Conservation (phyloP, 2,329 filamentous ascomycete species). For the Pyrenophora seminiperda region DNA sequence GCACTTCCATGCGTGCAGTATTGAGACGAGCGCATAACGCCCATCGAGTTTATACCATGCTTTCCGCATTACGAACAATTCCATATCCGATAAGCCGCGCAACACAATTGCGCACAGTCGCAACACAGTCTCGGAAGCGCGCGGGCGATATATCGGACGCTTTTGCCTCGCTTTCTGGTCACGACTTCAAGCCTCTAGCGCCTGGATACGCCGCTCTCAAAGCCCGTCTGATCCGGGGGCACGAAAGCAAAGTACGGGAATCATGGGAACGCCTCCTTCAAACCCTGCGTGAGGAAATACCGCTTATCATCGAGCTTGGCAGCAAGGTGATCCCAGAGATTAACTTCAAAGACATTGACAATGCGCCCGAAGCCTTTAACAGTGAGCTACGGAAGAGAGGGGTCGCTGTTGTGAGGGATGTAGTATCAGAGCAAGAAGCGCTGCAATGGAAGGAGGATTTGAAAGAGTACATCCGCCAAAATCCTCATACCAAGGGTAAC, state of each 20-base stretch:
- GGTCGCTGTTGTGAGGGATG: conserved; percentile 55
- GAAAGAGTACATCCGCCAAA: conserved; percentile 52
- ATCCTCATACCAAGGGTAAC: conserved; percentile 52
- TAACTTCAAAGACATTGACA: conserved; percentile 53
- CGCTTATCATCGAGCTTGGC: conserved; percentile 50
- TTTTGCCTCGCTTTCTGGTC: conserved; percentile 56
- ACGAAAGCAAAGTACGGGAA: conserved; percentile 54
- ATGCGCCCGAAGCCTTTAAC: conserved; percentile 61
- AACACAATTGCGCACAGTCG: conserved; percentile 34
- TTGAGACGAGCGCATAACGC: conserved; percentile 1
- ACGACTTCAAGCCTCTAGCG: conserved; percentile 52
- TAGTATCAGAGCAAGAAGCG: conserved; percentile 52
- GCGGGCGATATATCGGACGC: conserved; percentile 58
- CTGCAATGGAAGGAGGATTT: conserved; percentile 53
- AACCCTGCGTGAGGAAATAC: conserved; percentile 52
- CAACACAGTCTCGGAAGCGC: conserved; percentile 49
- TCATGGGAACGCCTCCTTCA: conserved; percentile 55
- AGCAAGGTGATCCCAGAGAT: conserved; percentile 54
- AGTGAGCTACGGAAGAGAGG: conserved; percentile 63
- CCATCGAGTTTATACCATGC: conserved; percentile 29
- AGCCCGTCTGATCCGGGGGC: conserved; percentile 50
- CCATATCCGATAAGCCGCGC: conserved; percentile 29
- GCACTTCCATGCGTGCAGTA: conserved; percentile 16
- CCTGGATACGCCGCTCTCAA: conserved; percentile 55
- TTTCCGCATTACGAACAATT: conserved; percentile 36